Percentiles rank a stretch among this genome's conserved stretches.
phyloP scores from a whole-genome alignment of 192 early-diverging fungal species.

The Chytriomyces hyalinus region DNA sequence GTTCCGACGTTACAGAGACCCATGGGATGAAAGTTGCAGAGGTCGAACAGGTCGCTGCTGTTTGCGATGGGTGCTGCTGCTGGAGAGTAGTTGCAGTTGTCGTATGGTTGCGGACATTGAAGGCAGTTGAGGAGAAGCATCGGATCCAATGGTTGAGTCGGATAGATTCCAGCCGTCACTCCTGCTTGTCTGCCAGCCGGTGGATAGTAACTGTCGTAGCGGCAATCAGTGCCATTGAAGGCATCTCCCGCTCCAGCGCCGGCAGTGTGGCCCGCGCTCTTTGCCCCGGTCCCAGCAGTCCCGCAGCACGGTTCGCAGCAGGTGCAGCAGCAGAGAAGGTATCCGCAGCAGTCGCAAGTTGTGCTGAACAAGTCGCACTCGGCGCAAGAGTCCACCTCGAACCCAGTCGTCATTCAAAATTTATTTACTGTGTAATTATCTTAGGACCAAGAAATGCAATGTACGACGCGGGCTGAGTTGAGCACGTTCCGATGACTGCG shows the following conservation, averaged over 20 bases:
- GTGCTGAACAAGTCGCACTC: neutral
- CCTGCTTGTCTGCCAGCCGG: no score
- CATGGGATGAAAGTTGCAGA: no score
- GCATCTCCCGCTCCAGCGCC: neutral
- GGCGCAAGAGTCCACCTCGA: neutral
- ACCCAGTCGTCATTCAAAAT: neutral
- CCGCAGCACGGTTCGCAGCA: neutral
- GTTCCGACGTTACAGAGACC: no score
- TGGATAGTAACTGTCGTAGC: no score
- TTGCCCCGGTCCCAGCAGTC: neutral
- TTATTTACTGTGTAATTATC: neutral
- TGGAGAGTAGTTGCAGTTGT: neutral
- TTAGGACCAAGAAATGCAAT: neutral
- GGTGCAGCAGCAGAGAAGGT: neutral
- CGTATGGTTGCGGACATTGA: neutral
- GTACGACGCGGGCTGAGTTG: neutral
- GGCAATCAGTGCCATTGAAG: no score
- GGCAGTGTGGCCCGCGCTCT: neutral
- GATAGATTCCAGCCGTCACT: neutral
- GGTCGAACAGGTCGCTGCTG: no score
- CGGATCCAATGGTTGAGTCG: neutral
- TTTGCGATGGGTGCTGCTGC: no score
- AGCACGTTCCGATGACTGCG: neutral
- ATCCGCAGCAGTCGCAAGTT: neutral
- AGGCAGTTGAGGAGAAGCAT: neutral